A percentile compares a stretch with the other conserved stretches of the same genome.
These are phyloP conservation scores for Trifolium pratense DNA, from an alignment of 306 rosid genomes.

Conservation along the genomic window DNA sequence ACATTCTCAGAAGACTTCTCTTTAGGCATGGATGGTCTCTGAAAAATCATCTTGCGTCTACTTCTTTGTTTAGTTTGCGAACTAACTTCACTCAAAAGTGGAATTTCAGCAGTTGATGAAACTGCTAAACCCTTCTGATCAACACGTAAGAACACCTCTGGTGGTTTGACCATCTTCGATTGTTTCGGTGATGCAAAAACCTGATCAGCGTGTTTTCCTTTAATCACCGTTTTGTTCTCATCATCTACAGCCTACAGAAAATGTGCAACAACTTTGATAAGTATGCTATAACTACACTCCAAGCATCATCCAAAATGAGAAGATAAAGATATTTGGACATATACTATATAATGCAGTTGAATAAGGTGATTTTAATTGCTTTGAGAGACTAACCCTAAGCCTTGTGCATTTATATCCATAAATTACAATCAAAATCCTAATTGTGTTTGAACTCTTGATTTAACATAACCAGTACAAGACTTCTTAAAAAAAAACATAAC, in stretches of 20 bases:
- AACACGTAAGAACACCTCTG: constrained; percentile 55
- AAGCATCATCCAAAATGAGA: constrained; percentile 18
- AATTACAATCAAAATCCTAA: constrained; percentile 11
- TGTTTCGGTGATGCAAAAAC: constrained; percentile 54
- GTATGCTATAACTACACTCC: constrained; percentile 25
- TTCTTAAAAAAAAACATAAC: background rate
- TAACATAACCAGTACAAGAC: constrained; percentile 10
- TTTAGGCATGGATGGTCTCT: constrained; percentile 46
- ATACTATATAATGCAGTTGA: constrained; percentile 3
- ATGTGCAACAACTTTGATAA: constrained; percentile 36
- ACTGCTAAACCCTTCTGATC: constrained; percentile 53
- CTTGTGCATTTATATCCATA: background rate
- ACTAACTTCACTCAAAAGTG: constrained; percentile 50
- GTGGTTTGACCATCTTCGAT: constrained; percentile 54
- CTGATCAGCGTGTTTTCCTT: constrained; percentile 62
- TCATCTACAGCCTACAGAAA: constrained; percentile 60
- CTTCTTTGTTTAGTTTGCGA: constrained; percentile 60
- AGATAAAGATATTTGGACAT: background rate
- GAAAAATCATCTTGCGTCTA: constrained; percentile 63
- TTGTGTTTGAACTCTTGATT: constrained; percentile 6
- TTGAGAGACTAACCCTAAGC: background rate
- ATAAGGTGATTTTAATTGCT: background rate
- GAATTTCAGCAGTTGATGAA: constrained; percentile 51
- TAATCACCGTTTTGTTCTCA: constrained; percentile 54
- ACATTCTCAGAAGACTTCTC: constrained; percentile 55